Conservation (phyloP, 805 yeast species). For the Saccharomycopsis fibuligera region DNA sequence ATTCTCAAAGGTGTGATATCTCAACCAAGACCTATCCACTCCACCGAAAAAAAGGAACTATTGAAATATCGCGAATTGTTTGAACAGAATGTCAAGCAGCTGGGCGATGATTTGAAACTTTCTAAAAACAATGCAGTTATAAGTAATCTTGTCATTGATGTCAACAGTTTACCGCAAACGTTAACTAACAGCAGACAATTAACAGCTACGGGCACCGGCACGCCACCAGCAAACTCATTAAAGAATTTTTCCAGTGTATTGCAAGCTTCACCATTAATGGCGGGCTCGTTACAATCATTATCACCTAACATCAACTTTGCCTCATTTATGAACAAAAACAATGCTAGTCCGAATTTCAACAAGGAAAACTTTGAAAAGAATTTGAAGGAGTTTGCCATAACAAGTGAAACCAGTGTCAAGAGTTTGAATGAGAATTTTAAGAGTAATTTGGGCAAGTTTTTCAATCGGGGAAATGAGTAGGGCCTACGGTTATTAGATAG, state of each 20-base stretch:
- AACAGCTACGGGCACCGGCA: background rate
- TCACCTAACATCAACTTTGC: constrained; percentile 26
- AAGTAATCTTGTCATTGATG: constrained; percentile 8
- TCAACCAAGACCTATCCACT: constrained; percentile 26
- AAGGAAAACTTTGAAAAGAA: constrained; percentile 30
- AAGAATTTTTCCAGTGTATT: constrained; percentile 17
- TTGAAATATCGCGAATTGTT: constrained; percentile 35
- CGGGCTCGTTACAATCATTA: constrained; percentile 20
- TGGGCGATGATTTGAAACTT: constrained; percentile 6
- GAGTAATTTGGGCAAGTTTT: constrained; percentile 49
- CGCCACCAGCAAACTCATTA: constrained; percentile 21
- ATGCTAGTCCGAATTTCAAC: constrained; percentile 23
- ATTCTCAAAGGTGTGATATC: constrained; percentile 49
- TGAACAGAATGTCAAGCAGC: constrained; percentile 27
- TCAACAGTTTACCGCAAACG: constrained; percentile 4
- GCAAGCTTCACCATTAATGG: constrained; percentile 26
- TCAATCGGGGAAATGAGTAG: constrained; percentile 32
- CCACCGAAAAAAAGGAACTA: constrained; percentile 32
- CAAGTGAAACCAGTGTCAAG: constrained; percentile 56
- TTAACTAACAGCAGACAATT: background rate
- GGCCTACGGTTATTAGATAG: too few species aligned
- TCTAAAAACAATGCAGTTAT: constrained; percentile 2
- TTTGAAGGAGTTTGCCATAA: constrained; percentile 34
- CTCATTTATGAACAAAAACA: constrained; percentile 6
- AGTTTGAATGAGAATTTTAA: constrained; percentile 61